These are phyloP conservation scores for Salvia splendens DNA, from an alignment of 257 asterid genomes.

Conservation along the genomic window DNA sequence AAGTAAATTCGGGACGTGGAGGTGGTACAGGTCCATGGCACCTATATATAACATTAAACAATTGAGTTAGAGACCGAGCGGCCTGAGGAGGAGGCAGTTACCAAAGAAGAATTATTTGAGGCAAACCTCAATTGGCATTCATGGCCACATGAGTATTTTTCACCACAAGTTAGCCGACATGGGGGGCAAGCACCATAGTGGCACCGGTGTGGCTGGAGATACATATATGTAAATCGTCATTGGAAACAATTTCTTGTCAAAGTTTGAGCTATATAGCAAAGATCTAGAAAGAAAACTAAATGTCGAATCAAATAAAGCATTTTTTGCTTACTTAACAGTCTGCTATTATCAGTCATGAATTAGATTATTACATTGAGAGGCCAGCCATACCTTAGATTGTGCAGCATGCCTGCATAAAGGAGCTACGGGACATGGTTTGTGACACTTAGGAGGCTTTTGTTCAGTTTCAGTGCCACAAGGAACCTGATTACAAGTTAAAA, in stretches of 20 bases:
- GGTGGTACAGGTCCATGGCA: constrained; percentile 96
- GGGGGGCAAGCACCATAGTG: constrained; percentile 94
- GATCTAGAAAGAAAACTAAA: neutral
- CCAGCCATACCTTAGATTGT: constrained; percentile 54
- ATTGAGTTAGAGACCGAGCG: constrained; percentile 23
- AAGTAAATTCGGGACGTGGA: constrained; percentile 72
- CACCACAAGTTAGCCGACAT: constrained; percentile 73
- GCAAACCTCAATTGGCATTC: constrained; percentile 77
- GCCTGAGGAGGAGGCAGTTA: constrained; percentile 23
- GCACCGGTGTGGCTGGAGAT: constrained; percentile 87
- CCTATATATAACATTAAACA: constrained; percentile 44
- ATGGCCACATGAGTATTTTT: constrained; percentile 79
- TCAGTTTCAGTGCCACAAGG: constrained; percentile 92
- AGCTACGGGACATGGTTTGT: constrained; percentile 59
- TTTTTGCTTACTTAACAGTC: neutral
- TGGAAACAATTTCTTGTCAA: constrained; percentile 10
- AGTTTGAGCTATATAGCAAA: constrained; percentile 12
- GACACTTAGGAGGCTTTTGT: constrained; percentile 91
- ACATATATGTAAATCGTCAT: constrained; percentile 18
- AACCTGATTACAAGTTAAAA: constrained; percentile 59
- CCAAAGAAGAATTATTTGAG: constrained; percentile 5
- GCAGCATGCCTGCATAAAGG: constrained; percentile 73
- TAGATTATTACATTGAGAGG: constrained; percentile 11
- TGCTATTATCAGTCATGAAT: constrained; percentile 2
- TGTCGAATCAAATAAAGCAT: constrained; percentile 1